phyloP scores from a whole-genome alignment of 2,329 filamentous ascomycete genomes.

The Diplodia seriata region DNA sequence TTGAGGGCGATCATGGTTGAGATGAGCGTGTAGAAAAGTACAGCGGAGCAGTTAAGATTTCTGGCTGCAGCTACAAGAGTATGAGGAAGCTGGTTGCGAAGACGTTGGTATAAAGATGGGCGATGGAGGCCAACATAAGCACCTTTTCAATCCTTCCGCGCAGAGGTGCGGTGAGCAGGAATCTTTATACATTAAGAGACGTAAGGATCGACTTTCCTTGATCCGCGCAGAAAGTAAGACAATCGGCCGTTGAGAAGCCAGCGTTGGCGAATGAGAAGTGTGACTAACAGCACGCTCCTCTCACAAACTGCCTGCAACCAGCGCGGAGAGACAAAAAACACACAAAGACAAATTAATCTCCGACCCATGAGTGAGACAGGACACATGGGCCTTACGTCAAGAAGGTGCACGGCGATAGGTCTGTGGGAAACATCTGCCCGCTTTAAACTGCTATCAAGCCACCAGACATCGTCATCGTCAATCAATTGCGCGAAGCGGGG shows the following conservation, averaged over 20 bases:
- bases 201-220: not conserved
- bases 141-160: not conserved
- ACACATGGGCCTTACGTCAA: constrained; percentile 14
- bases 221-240: not conserved
- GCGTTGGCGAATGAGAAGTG: not conserved
- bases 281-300: not conserved
- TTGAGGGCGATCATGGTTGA: constrained; percentile 6
- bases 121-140: not conserved
- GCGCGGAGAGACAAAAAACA: not conserved
- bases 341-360: not conserved
- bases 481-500: constrained; percentile 4
- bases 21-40: no score
- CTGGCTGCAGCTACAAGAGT: not conserved
- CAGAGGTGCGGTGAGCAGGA: not conserved
- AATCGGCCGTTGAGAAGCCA: not conserved
- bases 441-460: not conserved
- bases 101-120: not conserved
- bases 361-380: not conserved
- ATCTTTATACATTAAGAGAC: not conserved
- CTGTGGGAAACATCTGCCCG: no score
- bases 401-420: not conserved
- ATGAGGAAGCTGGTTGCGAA: not conserved
- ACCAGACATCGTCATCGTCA: not conserved
- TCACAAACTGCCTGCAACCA: not conserved
- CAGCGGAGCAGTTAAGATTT: no score